phyloP scores from a whole-genome alignment of 805 yeast genomes.

The Saccharomycopsis schoenii region DNA sequence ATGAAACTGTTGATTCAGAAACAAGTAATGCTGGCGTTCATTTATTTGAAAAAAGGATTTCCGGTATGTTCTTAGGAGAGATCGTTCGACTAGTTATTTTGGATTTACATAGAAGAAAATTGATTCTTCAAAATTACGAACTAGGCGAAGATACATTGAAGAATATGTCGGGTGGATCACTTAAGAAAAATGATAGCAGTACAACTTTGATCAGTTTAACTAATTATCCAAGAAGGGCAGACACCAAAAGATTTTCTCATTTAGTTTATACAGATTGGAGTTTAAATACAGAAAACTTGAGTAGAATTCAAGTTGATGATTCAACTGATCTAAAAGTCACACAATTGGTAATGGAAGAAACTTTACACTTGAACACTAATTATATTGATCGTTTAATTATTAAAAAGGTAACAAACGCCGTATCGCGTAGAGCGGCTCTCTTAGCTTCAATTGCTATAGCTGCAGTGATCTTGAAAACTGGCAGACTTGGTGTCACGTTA shows the following conservation, averaged over 20 bases:
- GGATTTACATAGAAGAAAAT: constrained; percentile 52
- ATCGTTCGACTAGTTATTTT: constrained; percentile 63
- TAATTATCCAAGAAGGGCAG: constrained; percentile 25
- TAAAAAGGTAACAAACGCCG: constrained; percentile 64
- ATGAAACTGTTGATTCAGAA: constrained; percentile 53
- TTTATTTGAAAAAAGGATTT: constrained; percentile 84
- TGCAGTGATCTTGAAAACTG: constrained; percentile 60
- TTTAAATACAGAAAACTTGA: constrained; percentile 73
- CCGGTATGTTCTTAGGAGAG: constrained; percentile 93
- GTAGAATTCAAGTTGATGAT: constrained; percentile 78
- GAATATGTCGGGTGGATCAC: background rate
- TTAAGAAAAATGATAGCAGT: constrained; percentile 9
- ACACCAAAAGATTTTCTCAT: constrained; percentile 35
- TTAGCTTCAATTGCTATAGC: constrained; percentile 85
- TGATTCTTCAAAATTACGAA: constrained; percentile 47
- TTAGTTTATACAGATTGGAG: constrained; percentile 69
- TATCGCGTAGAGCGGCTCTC: constrained; percentile 83
- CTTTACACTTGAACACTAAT: constrained; percentile 60
- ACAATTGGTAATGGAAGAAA: constrained; percentile 54
- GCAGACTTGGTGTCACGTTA: constrained; percentile 35
- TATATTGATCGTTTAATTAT: constrained; percentile 63
- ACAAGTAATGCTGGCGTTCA: constrained; percentile 84
- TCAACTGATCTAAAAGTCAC: constrained; percentile 64
- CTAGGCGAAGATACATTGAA: constrained; percentile 24
- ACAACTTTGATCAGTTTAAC: constrained; percentile 13